Evolutionary conservation across 805 yeast genomes (phyloP), one percentile per base, ranked within the genome.

Genomic region (Starmerella roubikii): DNA sequence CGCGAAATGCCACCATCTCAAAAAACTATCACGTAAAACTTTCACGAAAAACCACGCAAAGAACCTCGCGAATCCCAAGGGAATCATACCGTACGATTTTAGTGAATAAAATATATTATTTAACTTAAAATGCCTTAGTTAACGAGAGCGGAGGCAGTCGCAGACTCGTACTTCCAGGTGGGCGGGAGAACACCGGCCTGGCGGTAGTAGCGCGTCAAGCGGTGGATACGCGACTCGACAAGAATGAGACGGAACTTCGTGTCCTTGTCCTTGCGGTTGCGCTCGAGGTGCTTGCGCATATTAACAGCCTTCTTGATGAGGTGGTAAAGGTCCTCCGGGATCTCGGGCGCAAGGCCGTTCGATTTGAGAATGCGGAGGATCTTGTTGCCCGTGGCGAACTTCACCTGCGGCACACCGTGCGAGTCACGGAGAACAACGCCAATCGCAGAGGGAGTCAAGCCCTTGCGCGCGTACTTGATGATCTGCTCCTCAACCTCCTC

Each of bases 251-350:
- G 84, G 94, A 91, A 91, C 76, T 91, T 91, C 60, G 98, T 91
- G 74, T 91, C 99, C 79, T 91, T 88, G 75, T 91, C 99, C 80
- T 91, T 91, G 83, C 99, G 86, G 96, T 91, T 91, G 74, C 93
- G 83, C 76, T 91, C 99, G 67, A 91, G 80, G 74, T 91, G 99
- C 83, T 91, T 91, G 85, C 99, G 91, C 70, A 93, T 95, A 56
- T 96, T 65, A 63, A 91, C 97, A 66, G 99, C 99, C 80, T 91
- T 91, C 85, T 88, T 91, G 67, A 91, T 91, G 72, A 91, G 80
- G 73, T 72, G 86, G 91, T 91, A 91, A 63, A 91, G 80, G 69
- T 91, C 99, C 78, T 91, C 99, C 71, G 99, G 99, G 64, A 91
- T 81, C 74, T 91, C 98, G 69, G 99, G 97, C 64, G 97, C 98